Percentiles rank a stretch among this genome's conserved stretches.
These are phyloP conservation scores for Claviceps pazoutovae DNA, from an alignment of 2,329 filamentous ascomycete species.

Conservation along the genomic window DNA sequence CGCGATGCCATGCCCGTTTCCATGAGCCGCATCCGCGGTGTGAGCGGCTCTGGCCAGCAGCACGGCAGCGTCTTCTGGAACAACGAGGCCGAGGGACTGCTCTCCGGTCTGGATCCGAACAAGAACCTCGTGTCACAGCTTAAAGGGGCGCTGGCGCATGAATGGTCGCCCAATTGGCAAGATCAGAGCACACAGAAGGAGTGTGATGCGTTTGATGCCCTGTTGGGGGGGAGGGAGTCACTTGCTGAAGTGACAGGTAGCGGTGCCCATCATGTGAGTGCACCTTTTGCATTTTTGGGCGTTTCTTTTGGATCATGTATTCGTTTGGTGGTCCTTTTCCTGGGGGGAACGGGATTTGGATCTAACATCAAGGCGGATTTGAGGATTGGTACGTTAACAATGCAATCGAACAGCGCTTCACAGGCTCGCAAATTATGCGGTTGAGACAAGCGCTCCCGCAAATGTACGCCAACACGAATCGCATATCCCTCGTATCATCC, in stretches of 20 bases:
- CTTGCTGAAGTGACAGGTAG: conserved; percentile 77
- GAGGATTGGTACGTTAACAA: background rate
- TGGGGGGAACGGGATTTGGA: no score
- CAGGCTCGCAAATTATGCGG: conserved; percentile 88
- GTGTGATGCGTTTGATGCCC: conserved; percentile 74
- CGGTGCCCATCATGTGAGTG: conserved; percentile 77
- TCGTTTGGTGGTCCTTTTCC: background rate
- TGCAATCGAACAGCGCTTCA: conserved; percentile 56
- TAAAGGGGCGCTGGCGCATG: conserved; percentile 59
- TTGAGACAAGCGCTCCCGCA: conserved; percentile 69
- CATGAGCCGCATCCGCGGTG: conserved; percentile 59
- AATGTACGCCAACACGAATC: conserved; percentile 64
- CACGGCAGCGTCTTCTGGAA: conserved; percentile 96
- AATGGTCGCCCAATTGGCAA: conserved; percentile 93
- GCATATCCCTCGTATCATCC: conserved; percentile 88
- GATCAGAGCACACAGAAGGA: conserved; percentile 88
- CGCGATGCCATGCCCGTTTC: conserved; percentile 48
- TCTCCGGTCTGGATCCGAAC: conserved; percentile 45
- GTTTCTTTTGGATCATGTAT: background rate
- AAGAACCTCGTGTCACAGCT: conserved; percentile 62
- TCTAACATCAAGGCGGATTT: no score
- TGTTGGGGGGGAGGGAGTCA: conserved; percentile 49
- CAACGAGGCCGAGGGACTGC: conserved; percentile 47
- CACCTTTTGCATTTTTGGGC: background rate
- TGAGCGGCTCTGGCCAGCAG: conserved; percentile 91